These are phyloP conservation scores for Mucuna pruriens DNA, from an alignment of 306 rosid genomes.

Conservation along the genomic window DNA sequence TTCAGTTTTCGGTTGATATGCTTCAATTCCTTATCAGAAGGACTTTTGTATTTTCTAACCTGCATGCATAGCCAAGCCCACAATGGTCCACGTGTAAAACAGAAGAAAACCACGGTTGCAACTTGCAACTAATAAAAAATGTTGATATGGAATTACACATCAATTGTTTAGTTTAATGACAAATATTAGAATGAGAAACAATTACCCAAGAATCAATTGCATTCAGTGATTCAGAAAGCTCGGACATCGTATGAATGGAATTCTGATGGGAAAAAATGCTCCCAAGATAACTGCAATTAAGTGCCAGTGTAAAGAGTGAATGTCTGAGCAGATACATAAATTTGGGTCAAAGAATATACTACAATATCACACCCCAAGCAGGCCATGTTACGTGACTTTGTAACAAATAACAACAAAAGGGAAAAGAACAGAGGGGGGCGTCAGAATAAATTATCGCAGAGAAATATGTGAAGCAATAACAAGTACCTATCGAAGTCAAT, in stretches of 20 bases:
- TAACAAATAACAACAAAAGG: neutral
- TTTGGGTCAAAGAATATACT: constrained; percentile 15
- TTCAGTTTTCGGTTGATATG: constrained; percentile 86
- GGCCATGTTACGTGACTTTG: neutral
- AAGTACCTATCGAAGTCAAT: constrained; percentile 74
- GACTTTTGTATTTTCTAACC: constrained; percentile 68
- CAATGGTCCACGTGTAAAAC: constrained; percentile 44
- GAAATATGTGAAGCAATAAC: constrained; percentile 15
- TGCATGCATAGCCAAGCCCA: constrained; percentile 42
- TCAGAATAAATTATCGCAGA: neutral
- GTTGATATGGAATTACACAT: constrained; percentile 25
- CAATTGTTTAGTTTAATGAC: constrained; percentile 14
- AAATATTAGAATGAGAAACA: constrained; percentile 31
- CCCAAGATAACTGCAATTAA: constrained; percentile 62
- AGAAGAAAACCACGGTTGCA: constrained; percentile 24
- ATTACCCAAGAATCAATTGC: constrained; percentile 80
- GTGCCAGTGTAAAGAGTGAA: constrained; percentile 35
- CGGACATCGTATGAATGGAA: constrained; percentile 57
- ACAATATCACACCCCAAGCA: constrained; percentile 5
- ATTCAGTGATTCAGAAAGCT: constrained; percentile 66
- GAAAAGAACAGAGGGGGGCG: neutral
- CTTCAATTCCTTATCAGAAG: constrained; percentile 86
- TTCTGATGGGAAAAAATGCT: constrained; percentile 63
- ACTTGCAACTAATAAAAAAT: constrained; percentile 30
- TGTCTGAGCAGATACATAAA: constrained; percentile 19